Evolutionary conservation across 2,329 filamentous ascomycete genomes (phyloP).

Genomic region (Xylariaceae sp.): DNA sequence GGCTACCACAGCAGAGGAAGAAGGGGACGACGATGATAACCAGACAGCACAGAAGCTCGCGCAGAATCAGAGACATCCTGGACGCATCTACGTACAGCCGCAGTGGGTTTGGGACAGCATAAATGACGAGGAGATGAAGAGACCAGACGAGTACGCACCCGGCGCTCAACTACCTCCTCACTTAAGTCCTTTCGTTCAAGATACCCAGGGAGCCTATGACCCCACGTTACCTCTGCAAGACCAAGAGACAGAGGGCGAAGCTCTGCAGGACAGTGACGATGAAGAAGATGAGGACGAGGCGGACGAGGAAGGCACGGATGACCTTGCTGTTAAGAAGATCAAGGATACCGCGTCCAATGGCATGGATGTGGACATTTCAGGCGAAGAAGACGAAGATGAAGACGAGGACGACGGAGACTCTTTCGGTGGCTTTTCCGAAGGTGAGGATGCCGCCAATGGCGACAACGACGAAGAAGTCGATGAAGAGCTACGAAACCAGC

Average conservation of each 20-base stretch:
- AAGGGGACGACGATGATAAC: conserved; percentile 52
- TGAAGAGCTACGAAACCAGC: conserved; percentile 70
- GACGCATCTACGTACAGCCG: conserved; percentile 88
- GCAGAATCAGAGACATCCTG: conserved; percentile 75
- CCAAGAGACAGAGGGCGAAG: conserved; percentile 85
- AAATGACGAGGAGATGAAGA: conserved; percentile 86
- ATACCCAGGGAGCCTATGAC: conserved; percentile 84
- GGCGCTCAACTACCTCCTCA: conserved; percentile 89
- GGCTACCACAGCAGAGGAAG: conserved; percentile 49
- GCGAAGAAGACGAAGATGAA: conserved; percentile 45
- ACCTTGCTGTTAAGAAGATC: conserved; percentile 36
- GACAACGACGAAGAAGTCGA: conserved; percentile 36
- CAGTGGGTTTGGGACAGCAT: conserved; percentile 99
- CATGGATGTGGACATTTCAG: conserved; percentile 51
- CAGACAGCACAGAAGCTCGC: conserved; percentile 59
- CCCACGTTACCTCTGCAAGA: conserved; percentile 81
- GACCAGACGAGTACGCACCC: conserved; percentile 83
- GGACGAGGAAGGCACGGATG: conserved; percentile 42
- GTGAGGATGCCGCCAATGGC: conserved; percentile 41
- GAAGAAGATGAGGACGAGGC: conserved; percentile 48
- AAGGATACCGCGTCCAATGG: conserved; percentile 43
- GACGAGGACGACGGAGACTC: conserved; percentile 44
- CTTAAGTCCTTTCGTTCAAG: conserved; percentile 92
- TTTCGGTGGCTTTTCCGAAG: conserved; percentile 52
- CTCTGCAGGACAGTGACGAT: conserved; percentile 63